Evolutionary conservation across 306 rosid genomes (phyloP), one percentile per base, ranked within the genome.

Genomic region (Delonix regia): DNA sequence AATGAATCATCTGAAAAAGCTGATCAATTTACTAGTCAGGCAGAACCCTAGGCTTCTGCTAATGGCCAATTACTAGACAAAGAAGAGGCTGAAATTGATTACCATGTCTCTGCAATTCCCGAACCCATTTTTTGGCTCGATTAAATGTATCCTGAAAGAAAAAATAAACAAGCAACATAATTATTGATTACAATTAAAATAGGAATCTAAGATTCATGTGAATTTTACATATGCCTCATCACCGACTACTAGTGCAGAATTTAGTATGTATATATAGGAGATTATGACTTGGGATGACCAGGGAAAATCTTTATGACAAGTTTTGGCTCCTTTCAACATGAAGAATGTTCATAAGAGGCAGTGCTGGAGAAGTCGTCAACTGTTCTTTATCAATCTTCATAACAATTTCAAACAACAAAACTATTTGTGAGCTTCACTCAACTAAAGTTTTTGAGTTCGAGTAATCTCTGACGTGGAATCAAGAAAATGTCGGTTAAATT

Each of bases 91-190:
- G 42, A 48, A 51, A 60, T 51, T 62, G 24, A 60, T 86, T 71
- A 93, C 98, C 98, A 59, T 87, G 93, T 84, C 89, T 81, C 72
- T 91, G 93, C 87, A 93, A 76, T 67, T 93, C 98, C 69, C 86
- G 90, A 57, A 93, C 98, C 98, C 98, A 93, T 56, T 91, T 88
- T 86, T 93, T 93, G 68, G 98, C 98, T 78, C 93, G 85, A 87
- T 75, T 76, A 69, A 89, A 93, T 22, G 97, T 88, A 80, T 88
- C 97, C 98, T 93, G 88, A 19, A 71, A 78, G n/a, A 78, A 12
- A 41, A 10, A 33, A 75, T 9, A 66, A 34, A 18, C 41, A 25
- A 9, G 38, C 9, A 38, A 16, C 7, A 61, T 22, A 22, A 28
- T 8, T 64, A 19, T 5, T 64, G 9, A 38, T 38, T 1, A 19